A percentile compares a stretch with the other conserved stretches of the same genome.
Conservation (phyloP, 2,329 filamentous ascomycete species). For the Xylariaceae sp. region DNA sequence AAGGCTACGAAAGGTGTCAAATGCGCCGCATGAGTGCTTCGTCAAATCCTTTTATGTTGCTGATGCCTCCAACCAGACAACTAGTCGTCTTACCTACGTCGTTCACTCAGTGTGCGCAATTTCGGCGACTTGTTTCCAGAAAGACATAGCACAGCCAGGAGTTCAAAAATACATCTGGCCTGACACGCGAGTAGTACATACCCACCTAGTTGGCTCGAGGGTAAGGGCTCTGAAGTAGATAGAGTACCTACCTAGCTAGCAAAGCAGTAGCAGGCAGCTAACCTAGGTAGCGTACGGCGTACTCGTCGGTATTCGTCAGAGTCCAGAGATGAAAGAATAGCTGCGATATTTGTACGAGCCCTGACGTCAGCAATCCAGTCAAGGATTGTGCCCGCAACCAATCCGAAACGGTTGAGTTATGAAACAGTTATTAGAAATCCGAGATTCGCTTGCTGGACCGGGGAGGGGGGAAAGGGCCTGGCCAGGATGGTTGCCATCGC, state of each 20-base stretch:
- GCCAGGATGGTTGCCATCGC: constrained; percentile 4
- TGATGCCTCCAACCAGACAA: constrained; percentile 11
- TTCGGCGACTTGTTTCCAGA: not conserved
- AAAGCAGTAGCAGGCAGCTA: not conserved
- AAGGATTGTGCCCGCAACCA: not conserved
- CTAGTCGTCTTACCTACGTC: constrained; percentile 2
- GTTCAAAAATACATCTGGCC: not conserved
- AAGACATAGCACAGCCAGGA: not conserved
- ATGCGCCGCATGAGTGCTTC: constrained; percentile 5
- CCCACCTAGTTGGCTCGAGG: no score
- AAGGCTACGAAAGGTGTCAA: constrained; percentile 4
- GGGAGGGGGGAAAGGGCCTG: not conserved
- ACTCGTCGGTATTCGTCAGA: constrained; percentile 1
- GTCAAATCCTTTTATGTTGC: constrained; percentile 8
- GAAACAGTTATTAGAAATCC: not conserved
- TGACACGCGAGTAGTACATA: not conserved
- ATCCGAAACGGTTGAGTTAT: not conserved
- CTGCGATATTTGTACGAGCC: not conserved
- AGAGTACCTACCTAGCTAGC: not conserved
- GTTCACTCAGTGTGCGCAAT: constrained; percentile 8
- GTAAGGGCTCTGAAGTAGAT: not conserved
- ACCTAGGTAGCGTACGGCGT: not conserved
- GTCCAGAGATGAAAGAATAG: not conserved
- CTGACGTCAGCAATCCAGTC: not conserved
- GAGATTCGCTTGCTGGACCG: not conserved